Percentiles rank a stretch among this genome's conserved stretches.
These are phyloP conservation scores for Nissolia schottii DNA, from an alignment of 306 rosid species.

Conservation along the genomic window DNA sequence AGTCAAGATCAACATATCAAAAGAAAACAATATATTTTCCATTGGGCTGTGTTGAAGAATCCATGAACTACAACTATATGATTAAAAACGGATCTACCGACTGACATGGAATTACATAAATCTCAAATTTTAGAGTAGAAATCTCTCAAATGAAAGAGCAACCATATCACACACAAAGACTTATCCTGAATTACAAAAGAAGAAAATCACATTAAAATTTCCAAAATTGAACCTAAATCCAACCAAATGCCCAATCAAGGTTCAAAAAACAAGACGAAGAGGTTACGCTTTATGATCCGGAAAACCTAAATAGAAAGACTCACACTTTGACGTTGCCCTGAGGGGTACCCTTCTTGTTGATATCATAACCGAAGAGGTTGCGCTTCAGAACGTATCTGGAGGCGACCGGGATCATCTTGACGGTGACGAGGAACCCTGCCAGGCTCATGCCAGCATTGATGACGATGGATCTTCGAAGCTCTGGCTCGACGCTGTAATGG, in stretches of 20 bases:
- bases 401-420: constrained; percentile 81
- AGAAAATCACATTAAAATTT: no score
- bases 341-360: constrained; percentile 85
- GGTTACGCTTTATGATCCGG: no score
- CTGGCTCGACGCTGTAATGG: constrained; percentile 53
- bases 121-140: background rate
- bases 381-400: constrained; percentile 71
- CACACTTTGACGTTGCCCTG: constrained; percentile 83
- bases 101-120: background rate
- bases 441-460: constrained; percentile 77
- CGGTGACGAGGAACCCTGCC: constrained; percentile 50
- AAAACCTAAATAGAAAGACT: no score
- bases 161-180: background rate
- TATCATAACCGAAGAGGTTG: constrained; percentile 78
- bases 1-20: background rate
- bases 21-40: background rate
- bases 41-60: background rate
- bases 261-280: background rate
- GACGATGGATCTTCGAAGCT: constrained; percentile 60
- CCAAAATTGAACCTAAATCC: background rate
- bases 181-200: background rate
- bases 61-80: background rate
- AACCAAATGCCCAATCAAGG: background rate
- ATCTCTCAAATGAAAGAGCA: background rate
- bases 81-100: background rate